Base-by-base conservation (phyloP, 306 rosid genomes). In the Vachellia collinsii region DNA sequence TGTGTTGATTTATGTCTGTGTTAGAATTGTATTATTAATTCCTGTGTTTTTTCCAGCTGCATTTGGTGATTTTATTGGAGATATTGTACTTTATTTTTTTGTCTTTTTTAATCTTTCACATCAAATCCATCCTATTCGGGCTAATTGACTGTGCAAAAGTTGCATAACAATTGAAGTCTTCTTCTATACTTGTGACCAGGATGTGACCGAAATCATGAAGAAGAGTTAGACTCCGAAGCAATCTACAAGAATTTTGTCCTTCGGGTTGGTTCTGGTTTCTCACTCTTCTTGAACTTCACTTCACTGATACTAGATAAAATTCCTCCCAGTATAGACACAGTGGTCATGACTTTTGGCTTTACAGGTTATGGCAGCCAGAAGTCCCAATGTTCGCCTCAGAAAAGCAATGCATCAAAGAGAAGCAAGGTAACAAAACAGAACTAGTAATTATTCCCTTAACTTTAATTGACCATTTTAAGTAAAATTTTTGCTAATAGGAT, bases 361-460 rank as follows among this genome's bases (percentile, higher is more conserved):
- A 47, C 90, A 94, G 97, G 97, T 93, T 66, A 93, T 93, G 99
- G 98, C 98, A 9, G 96, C 99, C 3, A 93, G 99, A 80, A 95
- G 99, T 83, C 99, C 99, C 5, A 93, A 95, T 83, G 80, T 95
- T 17, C 81, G 88, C 20, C 90, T 93, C 41, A 86, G 86, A 72
- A 93, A 87, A 79, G 90, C 83, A 37, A 75, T 92, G 14, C 63
- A 64, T 38, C 82, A 76, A 77, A 89, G 76, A 84, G 85, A 76
- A 50, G 81, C 85, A 61, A 85, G 97, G 99, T 94, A 80, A 9
- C 41, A 3, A 76, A 38, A 29, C 3, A 22, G 4, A 56, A 37
- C 64, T 64, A 0, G 2, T 39, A 16, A 62, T 37, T 59, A n/a
- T 73, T 56, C 10, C 7, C 20, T 53, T 58, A 17, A 13, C 14